Evolutionary conservation across 805 yeast species (phyloP).

Genomic region (Saturnispora zaruensis): DNA sequence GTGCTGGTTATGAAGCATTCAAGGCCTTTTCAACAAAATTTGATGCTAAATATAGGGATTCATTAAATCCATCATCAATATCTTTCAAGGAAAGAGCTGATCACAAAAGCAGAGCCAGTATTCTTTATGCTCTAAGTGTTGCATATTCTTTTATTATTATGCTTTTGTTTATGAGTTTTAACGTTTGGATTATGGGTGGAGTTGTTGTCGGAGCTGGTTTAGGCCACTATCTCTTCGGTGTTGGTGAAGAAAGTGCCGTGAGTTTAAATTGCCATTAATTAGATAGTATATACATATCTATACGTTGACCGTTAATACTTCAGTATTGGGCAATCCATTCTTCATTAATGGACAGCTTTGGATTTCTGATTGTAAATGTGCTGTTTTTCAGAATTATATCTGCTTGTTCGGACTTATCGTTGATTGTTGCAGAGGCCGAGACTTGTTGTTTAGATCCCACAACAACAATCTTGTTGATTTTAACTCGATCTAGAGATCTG

Average conservation of each 20-base stretch:
- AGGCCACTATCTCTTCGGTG: slow-evolving; percentile 30
- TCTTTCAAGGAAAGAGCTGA: slow-evolving; percentile 16
- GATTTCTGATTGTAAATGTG: slow-evolving; percentile 39
- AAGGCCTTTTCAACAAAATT: slow-evolving; percentile 22
- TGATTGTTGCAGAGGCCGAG: not conserved
- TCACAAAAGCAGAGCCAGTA: slow-evolving; percentile 24
- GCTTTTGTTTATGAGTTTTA: slow-evolving; percentile 42
- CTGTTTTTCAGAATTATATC: slow-evolving; percentile 4
- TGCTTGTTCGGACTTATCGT: slow-evolving; percentile 6
- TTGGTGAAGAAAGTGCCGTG: slow-evolving; percentile 11
- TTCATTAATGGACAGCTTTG: slow-evolving; percentile 36
- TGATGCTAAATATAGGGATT: slow-evolving; percentile 17
- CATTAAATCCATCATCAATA: slow-evolving; percentile 4
- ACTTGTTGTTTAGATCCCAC: slow-evolving; percentile 27
- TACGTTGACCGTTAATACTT: not conserved
- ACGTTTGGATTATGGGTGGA: slow-evolving; percentile 38
- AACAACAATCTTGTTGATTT: slow-evolving; percentile 48
- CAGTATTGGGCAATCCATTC: slow-evolving; percentile 35
- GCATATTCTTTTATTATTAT: slow-evolving; percentile 37
- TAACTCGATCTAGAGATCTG: slow-evolving; percentile 28
- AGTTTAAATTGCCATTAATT: slow-evolving; percentile 25
- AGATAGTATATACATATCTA: not conserved
- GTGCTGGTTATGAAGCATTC: slow-evolving; percentile 32
- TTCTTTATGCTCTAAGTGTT: slow-evolving; percentile 33
- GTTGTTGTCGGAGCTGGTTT: slow-evolving; percentile 34